These are phyloP conservation scores for Cyberlindnera mrakii DNA, from an alignment of 805 yeast species.

Conservation along the genomic window DNA sequence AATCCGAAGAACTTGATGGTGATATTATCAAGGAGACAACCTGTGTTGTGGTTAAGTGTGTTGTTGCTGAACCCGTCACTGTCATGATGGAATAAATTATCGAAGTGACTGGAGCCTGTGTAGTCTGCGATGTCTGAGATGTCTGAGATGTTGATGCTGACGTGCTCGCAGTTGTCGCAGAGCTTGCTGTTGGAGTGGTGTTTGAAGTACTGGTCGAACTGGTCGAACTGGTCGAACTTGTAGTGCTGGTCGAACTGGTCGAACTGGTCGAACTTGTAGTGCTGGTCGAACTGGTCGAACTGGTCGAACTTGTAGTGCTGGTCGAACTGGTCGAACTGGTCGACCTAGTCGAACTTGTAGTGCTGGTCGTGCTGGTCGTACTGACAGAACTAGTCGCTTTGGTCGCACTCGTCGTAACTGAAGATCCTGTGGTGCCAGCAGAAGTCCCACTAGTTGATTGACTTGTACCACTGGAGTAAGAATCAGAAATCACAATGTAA, in stretches of 20 bases:
- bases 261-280: not conserved
- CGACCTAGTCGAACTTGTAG: not conserved
- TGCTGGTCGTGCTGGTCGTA: not conserved
- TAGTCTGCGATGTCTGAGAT: slow-evolving; percentile 6
- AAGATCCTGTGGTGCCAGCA: not conserved
- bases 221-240: not conserved
- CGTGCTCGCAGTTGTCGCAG: slow-evolving; percentile 5
- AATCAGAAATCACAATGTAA: slow-evolving; percentile 37
- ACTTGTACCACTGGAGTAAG: slow-evolving; percentile 13
- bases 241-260: not conserved
- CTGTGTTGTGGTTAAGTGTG: slow-evolving; percentile 21
- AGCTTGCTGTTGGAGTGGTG: not conserved
- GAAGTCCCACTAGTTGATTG: not conserved
- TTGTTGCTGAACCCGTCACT: slow-evolving; percentile 28
- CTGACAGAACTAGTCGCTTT: too few species aligned
- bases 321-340: not conserved
- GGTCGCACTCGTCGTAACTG: not conserved
- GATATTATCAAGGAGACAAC: slow-evolving; percentile 21
- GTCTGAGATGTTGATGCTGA: slow-evolving; percentile 22
- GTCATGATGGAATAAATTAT: slow-evolving; percentile 30
- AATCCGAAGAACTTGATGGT: slow-evolving; percentile 13
- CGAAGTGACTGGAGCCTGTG: slow-evolving; percentile 24
- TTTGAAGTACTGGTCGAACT: not conserved
- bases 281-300: too few species aligned
- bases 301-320: not conserved